Evolutionary conservation across 2,329 filamentous ascomycete genomes (phyloP).

Genomic region (Emmonsia crescens): DNA sequence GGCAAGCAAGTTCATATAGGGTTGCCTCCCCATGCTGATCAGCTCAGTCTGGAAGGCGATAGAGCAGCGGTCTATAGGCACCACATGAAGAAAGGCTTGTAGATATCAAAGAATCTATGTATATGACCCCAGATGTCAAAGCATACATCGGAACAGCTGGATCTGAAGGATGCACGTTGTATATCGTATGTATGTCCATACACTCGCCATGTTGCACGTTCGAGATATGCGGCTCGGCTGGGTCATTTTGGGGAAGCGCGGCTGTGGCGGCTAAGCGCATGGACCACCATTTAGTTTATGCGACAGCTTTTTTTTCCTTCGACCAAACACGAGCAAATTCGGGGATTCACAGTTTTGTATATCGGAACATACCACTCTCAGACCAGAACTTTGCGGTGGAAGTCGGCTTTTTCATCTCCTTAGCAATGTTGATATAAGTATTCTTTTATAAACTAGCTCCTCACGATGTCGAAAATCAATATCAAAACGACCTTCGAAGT

Average conservation of each 20-base stretch:
- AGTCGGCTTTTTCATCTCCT: neutral
- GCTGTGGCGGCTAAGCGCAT: conserved; percentile 17
- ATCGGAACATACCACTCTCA: neutral
- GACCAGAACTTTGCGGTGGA: neutral
- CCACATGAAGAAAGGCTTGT: neutral
- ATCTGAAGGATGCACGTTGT: neutral
- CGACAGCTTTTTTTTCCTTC: conserved; percentile 10
- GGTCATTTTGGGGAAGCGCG: conserved; percentile 3
- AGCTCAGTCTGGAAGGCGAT: neutral
- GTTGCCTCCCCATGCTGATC: conserved; percentile 33
- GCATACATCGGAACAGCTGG: neutral
- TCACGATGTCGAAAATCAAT: conserved; percentile 40
- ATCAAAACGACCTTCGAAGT: conserved; percentile 84
- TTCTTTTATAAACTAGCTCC: neutral
- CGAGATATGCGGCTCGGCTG: neutral
- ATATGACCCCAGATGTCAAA: neutral
- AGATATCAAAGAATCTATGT: neutral
- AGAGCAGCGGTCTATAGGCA: neutral
- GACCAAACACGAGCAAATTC: neutral
- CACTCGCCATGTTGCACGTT: neutral
- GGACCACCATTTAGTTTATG: conserved; percentile 22
- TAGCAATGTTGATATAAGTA: conserved; percentile 1
- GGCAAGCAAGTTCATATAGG: conserved; percentile 36
- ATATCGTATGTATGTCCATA: neutral
- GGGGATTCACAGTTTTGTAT: neutral